These are phyloP conservation scores for Adansonia gregorii DNA, from an alignment of 441 rosid species.

Conservation along the genomic window DNA sequence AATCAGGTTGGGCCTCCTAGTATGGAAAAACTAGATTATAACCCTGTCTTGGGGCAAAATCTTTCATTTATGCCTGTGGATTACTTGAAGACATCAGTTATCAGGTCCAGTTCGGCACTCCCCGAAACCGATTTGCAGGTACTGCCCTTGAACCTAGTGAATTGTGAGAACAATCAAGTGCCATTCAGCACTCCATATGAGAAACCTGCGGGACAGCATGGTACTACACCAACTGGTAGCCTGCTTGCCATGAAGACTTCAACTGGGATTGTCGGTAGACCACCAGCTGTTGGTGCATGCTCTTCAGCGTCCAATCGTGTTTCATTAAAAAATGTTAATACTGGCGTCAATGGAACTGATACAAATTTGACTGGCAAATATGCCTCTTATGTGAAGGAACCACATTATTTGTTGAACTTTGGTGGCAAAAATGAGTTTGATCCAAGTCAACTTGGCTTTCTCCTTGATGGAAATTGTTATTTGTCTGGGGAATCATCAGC, in stretches of 20 bases:
- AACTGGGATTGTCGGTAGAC: constrained; percentile 34
- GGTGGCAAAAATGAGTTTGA: constrained; percentile 43
- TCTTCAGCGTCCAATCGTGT: constrained; percentile 23
- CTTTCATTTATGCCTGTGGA: constrained; percentile 37
- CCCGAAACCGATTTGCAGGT: constrained; percentile 34
- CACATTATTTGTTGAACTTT: constrained; percentile 36
- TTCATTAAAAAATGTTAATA: constrained; percentile 30
- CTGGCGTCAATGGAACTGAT: constrained; percentile 25
- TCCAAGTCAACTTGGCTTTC: constrained; percentile 41
- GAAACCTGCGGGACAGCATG: constrained; percentile 32
- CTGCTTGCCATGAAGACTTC: constrained; percentile 34
- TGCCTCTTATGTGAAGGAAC: constrained; percentile 37
- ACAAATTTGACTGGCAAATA: constrained; percentile 26
- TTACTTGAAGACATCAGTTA: constrained; percentile 41
- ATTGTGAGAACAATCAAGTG: constrained; percentile 38
- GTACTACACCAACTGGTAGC: constrained; percentile 30
- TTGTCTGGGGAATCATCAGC: constrained; percentile 28
- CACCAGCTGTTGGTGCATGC: constrained; percentile 33
- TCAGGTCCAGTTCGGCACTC: constrained; percentile 40
- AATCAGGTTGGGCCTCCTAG: constrained; percentile 33
- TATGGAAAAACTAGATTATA: constrained; percentile 32
- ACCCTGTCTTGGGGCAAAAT: constrained; percentile 35
- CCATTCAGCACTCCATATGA: constrained; percentile 34
- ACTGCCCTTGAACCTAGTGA: constrained; percentile 39
- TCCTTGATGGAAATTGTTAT: constrained; percentile 35